Evolutionary conservation across 805 yeast genomes (phyloP).

Genomic region (Metschnikowia kofuensis): DNA sequence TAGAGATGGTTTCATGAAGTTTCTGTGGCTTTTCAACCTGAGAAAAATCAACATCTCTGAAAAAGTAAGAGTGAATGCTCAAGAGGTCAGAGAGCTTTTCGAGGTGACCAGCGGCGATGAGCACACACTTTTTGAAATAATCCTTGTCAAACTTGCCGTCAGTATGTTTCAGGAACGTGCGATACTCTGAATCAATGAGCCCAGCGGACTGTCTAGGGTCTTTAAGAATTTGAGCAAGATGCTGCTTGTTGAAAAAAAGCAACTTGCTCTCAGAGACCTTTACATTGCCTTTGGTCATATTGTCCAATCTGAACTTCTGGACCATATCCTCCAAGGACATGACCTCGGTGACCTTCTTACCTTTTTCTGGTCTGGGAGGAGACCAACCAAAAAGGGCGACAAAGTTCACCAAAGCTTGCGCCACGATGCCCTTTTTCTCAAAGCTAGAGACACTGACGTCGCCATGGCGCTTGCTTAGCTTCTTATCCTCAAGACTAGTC

Average conservation of each 20-base stretch:
- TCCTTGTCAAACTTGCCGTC: slow-evolving; percentile 20
- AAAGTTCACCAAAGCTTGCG: slow-evolving; percentile 86
- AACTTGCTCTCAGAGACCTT: slow-evolving; percentile 82
- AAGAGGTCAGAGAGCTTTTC: slow-evolving; percentile 53
- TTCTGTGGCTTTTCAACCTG: slow-evolving; percentile 13
- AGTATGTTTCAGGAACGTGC: slow-evolving; percentile 16
- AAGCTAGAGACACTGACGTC: slow-evolving; percentile 69
- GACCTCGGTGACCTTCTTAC: slow-evolving; percentile 50
- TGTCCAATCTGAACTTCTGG: slow-evolving; percentile 57
- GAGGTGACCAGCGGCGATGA: slow-evolving; percentile 47
- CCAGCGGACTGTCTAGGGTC: slow-evolving; percentile 33
- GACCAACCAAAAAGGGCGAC: slow-evolving; percentile 95
- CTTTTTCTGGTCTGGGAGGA: slow-evolving; percentile 56
- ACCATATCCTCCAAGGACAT: slow-evolving; percentile 52
- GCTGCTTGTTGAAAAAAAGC: slow-evolving; percentile 71
- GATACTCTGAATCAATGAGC: slow-evolving; percentile 32
- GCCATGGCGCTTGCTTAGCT: slow-evolving; percentile 82
- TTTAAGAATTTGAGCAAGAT: slow-evolving; percentile 45
- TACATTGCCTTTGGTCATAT: slow-evolving; percentile 89
- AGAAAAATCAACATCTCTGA: slow-evolving; percentile 36
- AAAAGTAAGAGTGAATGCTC: slow-evolving; percentile 47
- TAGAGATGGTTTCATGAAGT: slow-evolving; percentile 3
- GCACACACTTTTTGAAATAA: slow-evolving; percentile 40
- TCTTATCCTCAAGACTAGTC: slow-evolving; percentile 69
- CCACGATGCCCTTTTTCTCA: slow-evolving; percentile 61